Evolutionary conservation across 108 stramenopile species (phyloP), one percentile per base, ranked within the genome.

Genomic region (Phaeodactylum tricornutum): DNA sequence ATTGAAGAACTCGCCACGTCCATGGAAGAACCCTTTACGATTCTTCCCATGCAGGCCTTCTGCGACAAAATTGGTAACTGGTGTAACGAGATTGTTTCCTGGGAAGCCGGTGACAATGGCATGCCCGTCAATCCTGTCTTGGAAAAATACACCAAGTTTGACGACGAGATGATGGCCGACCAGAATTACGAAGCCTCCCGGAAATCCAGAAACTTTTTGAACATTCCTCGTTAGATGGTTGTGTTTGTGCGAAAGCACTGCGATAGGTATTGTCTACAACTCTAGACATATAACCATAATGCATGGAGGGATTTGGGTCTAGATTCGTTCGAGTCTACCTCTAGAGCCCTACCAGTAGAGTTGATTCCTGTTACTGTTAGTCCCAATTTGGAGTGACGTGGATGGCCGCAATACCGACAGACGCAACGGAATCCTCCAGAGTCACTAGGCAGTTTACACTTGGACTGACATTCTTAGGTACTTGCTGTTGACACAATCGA

Each of bases 21-120:
- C 37, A 39, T 92, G 45, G 90, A 92, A 56, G 85, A 92, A 54
- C 90, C 90, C 1, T 87, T 92, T 46, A 84, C 72, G 26, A 82
- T 92, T 41, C 62, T 92, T 17, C 90, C 90, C 36, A 71, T 72
- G 72, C 82, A 79, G 47, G 72, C 57, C n/a, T 84, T 79, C 43
- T 79, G 83, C 51, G 83, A 84, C 48, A 78, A 72, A 50, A 78
- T 82, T 61, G 56, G 29, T 21, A 63, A 63, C 32, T 66, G 64
- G 55, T 77, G 75, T 46, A 64, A 54, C 15, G 75, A 77, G 29
- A 77, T 77, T 46, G 49, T 62, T 1, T 47, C 62, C 28, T 77
- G 71, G 69, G 32, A 53, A 26, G 45, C 56, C 4, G 71, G 71
- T 29, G 72, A 69, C 50, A 71, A 66, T 43, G 70, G 55, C 19